Percentiles rank a stretch among this genome's conserved stretches.
phyloP scores from a whole-genome alignment of 768 basidiomycete species.

The Lentinula guzmanii region DNA sequence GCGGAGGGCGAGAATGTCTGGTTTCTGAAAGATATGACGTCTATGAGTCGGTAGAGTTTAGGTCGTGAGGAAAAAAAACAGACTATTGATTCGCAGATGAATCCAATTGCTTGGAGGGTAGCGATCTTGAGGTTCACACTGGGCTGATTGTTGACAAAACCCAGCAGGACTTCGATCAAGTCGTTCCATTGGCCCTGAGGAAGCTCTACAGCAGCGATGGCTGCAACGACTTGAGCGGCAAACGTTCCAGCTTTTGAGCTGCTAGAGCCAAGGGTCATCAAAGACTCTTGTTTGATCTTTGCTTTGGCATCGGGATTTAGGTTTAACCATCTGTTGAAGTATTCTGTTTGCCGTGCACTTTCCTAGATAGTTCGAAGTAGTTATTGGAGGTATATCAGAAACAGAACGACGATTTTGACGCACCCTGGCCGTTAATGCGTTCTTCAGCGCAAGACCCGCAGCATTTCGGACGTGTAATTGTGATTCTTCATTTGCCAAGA shows the following conservation, averaged over 20 bases:
- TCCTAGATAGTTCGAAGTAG: constrained; percentile 46
- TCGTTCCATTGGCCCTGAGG: constrained; percentile 86
- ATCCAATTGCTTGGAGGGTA: constrained; percentile 93
- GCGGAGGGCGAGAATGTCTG: constrained; percentile 80
- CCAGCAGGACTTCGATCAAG: constrained; percentile 81
- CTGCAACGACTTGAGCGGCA: constrained; percentile 90
- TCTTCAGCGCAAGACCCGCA: constrained; percentile 97
- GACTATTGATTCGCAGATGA: constrained; percentile 95
- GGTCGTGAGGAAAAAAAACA: constrained; percentile 22
- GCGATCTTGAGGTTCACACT: constrained; percentile 77
- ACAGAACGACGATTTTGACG: constrained; percentile 25
- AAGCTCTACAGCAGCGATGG: constrained; percentile 91
- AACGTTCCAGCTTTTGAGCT: constrained; percentile 72
- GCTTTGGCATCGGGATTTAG: constrained; percentile 58
- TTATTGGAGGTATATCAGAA: background rate
- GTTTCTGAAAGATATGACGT: constrained; percentile 57
- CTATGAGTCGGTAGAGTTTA: constrained; percentile 9
- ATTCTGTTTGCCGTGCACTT: constrained; percentile 63
- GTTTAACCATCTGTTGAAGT: constrained; percentile 77
- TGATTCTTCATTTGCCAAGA: constrained; percentile 72
- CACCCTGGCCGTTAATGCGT: constrained; percentile 86
- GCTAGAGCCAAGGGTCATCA: constrained; percentile 75
- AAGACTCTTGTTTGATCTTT: constrained; percentile 85
- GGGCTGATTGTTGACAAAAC: constrained; percentile 66
- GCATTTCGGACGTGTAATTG: constrained; percentile 81